Base-by-base conservation (phyloP, 176 grass and related monocot species). In the Lolium perenne region DNA sequence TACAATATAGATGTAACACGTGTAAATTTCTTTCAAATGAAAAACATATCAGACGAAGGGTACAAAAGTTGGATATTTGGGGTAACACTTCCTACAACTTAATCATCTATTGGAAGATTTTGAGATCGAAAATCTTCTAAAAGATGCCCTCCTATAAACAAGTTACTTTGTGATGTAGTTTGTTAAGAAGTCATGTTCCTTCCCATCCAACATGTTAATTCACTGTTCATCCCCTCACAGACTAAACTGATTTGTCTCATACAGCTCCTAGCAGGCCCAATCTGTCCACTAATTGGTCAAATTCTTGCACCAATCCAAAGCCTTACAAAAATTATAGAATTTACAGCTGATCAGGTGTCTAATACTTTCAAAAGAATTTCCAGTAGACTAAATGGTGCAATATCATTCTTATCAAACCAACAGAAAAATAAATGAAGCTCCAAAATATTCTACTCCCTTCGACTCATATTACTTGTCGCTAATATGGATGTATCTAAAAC, bases 291-390 rank as follows among this genome's bases (percentile, higher is more conserved):
- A 40, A 22, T 54, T 20, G 43, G 26, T 50, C 63, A 12, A 82
- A 18, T 69, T 69, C 64, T 40, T 53, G 32, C 20, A 82, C 7
- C 15, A 82, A 82, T 5, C 40, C 80, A 82, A 82, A 32, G 20
- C 35, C 65, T 57, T 82, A 20, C 17, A 23, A 60, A 25, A 83
- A 70, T 60, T 25, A 9, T 38, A 25, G 38, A 61, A 73, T 61
- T 38, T 10, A 47, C 29, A 60, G 7, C 38, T 32, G 38, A 57
- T 83, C n/a, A 26, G 55, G 16, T 16, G 38, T 32, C 40, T 47
- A 23, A 48, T 83, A 83, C 53, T 60, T 59, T 18, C 23, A 13
- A 49, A 89, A 69, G 20, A 9, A 76, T 76, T 57, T 59, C 38
- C 17, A 81, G 66, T 51, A 51, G 43, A 65, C 61, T 35, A 43